phyloP scores from a whole-genome alignment of 1,284 basidiomycete species.

The Rhodotorula sp. region DNA sequence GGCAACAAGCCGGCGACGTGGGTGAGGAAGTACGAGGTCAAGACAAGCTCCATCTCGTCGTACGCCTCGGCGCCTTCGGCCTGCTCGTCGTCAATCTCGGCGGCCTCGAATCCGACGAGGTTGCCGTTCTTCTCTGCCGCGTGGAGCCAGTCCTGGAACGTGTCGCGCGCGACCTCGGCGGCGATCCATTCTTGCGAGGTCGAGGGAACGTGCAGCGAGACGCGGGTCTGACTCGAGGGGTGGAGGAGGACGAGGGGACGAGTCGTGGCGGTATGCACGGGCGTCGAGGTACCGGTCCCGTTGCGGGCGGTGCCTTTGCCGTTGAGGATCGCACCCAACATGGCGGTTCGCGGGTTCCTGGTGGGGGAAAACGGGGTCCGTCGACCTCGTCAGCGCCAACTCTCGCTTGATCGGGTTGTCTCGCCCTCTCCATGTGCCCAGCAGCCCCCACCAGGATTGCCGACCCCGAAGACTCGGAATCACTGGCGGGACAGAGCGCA shows the following conservation, averaged over 20 bases:
- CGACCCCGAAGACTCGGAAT: no score
- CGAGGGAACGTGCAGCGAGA: conserved; percentile 37
- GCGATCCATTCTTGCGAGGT: conserved; percentile 38
- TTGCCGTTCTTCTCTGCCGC: conserved; percentile 32
- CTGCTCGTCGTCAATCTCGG: conserved; percentile 44
- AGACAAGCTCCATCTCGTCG: conserved; percentile 43
- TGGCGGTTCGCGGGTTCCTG: not conserved
- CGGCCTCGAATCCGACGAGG: conserved; percentile 43
- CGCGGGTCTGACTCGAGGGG: conserved; percentile 28
- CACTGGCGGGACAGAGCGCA: no score
- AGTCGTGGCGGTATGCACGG: conserved; percentile 34
- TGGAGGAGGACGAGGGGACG: conserved; percentile 40
- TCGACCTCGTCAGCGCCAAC: not conserved
- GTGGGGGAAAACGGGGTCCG: not conserved
- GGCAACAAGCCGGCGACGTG: conserved; percentile 45
- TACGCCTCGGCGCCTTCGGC: conserved; percentile 18
- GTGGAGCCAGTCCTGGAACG: conserved; percentile 44
- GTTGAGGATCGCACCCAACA: conserved; percentile 15
- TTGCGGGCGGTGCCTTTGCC: conserved; percentile 16
- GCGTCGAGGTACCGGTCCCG: conserved; percentile 27
- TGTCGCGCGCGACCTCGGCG: conserved; percentile 42
- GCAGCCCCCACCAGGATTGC: no score
- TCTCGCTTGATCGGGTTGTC: not conserved
- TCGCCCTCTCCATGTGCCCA: no score
- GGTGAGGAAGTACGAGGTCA: conserved; percentile 48